A percentile compares a stretch with the other conserved stretches of the same genome.
Evolutionary conservation across 495 filamentous ascomycete genomes (phyloP).

Genomic region (Recurvomyces mirabilis): DNA sequence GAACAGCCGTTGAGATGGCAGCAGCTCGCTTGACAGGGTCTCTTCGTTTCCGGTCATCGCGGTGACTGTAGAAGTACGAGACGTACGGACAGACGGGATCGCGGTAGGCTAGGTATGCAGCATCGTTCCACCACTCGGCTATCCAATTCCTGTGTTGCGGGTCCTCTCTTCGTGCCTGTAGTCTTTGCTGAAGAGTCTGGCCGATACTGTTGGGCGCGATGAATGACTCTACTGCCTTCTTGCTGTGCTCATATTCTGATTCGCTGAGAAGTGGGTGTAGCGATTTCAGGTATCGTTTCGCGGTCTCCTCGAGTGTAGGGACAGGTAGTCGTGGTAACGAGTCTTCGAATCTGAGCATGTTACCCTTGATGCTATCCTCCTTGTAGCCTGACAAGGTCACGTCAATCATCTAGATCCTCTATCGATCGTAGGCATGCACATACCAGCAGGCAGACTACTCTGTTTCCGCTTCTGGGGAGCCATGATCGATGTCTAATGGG

Average conservation of each 20-base stretch:
- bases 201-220: conserved; percentile 71
- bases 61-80: conserved; percentile 98
- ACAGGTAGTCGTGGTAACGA: conserved; percentile 86
- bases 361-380: conserved; percentile 82
- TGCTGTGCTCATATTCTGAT: conserved; percentile 62
- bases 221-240: conserved; percentile 73
- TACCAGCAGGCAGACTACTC: conserved; percentile 17
- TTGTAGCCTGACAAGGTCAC: conserved; percentile 73
- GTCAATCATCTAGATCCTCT: too few species aligned
- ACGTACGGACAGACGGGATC: conserved; percentile 97
- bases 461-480: conserved; percentile 19
- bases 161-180: conserved; percentile 70
- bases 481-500: conserved; percentile 9
- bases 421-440: conserved; percentile 21
- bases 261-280: conserved; percentile 70
- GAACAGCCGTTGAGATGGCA: conserved; percentile 67
- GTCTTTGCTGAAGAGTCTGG: conserved; percentile 74
- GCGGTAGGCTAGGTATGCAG: conserved; percentile 82
- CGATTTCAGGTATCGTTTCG: conserved; percentile 82
- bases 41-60: conserved; percentile 78
- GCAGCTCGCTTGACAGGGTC: conserved; percentile 89
- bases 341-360: conserved; percentile 93
- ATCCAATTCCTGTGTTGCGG: conserved; percentile 89
- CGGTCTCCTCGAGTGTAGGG: conserved; percentile 86
- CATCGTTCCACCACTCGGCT: conserved; percentile 93